phyloP scores from a whole-genome alignment of 129 eudicot species.

The Daucus carota region DNA sequence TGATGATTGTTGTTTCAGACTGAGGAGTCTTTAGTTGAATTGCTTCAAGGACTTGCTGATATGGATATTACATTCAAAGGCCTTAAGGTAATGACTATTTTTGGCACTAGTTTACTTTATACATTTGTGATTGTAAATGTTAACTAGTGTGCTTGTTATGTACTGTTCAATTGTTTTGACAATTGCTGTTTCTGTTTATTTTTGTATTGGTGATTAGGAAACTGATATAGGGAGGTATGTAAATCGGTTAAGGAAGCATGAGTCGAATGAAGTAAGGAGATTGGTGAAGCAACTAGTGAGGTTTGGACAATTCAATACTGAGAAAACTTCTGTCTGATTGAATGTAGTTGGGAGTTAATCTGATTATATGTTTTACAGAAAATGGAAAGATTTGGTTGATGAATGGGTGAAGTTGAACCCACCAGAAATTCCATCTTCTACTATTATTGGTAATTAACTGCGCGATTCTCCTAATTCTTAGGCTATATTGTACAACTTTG shows the following conservation, averaged over 20 bases:
- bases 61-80: conserved; percentile 89
- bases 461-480: neutral
- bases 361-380: conserved; percentile 36
- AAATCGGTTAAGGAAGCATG: conserved; percentile 74
- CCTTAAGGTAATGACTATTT: conserved; percentile 42
- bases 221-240: conserved; percentile 92
- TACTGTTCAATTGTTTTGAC: neutral
- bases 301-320: conserved; percentile 21
- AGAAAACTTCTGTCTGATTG: conserved; percentile 3
- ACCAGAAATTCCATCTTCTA: conserved; percentile 32
- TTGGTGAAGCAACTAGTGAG: conserved; percentile 82
- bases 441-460: conserved; percentile 44
- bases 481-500: conserved; percentile 13
- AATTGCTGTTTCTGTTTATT: neutral
- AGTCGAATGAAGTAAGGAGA: conserved; percentile 57
- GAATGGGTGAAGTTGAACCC: conserved; percentile 82
- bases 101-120: neutral
- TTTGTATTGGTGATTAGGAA: conserved; percentile 42
- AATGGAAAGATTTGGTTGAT: conserved; percentile 93
- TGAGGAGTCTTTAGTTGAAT: conserved; percentile 58
- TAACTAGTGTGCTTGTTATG: neutral
- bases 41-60: conserved; percentile 77
- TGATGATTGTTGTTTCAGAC: conserved; percentile 22
- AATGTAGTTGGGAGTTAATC: conserved; percentile 3
- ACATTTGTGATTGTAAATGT: neutral